phyloP scores from a whole-genome alignment of 179 eudicot species.

The Beta corolliflora region DNA sequence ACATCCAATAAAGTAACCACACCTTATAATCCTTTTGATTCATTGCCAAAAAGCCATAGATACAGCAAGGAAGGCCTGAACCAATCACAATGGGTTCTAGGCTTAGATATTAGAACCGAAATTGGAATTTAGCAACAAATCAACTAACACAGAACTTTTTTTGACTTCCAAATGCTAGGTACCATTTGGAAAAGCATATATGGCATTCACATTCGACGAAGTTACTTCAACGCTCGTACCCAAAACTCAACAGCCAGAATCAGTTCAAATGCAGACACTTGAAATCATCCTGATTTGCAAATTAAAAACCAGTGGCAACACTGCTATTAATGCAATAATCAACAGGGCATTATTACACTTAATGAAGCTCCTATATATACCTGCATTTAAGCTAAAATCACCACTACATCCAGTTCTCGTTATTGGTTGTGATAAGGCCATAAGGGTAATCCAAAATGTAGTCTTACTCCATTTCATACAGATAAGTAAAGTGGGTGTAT shows the following conservation, averaged over 20 bases:
- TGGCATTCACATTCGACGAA: neutral
- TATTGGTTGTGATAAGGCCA: neutral
- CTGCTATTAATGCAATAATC: neutral
- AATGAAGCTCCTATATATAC: neutral
- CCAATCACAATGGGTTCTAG: neutral
- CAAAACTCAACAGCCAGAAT: neutral
- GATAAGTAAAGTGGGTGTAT: neutral
- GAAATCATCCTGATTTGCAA: neutral
- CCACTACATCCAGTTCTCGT: neutral
- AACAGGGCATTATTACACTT: neutral
- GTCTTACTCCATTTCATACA: neutral
- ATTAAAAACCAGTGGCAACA: neutral
- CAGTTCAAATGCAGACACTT: neutral
- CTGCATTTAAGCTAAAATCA: neutral
- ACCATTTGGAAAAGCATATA: neutral
- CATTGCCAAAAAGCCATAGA: neutral
- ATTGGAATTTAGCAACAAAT: neutral
- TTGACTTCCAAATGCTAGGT: neutral
- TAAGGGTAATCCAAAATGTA: neutral
- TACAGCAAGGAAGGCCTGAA: neutral
- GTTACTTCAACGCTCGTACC: neutral
- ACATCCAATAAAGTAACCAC: neutral
- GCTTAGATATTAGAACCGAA: neutral
- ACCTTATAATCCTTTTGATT: neutral
- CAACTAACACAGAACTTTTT: neutral